These are phyloP conservation scores for Fragaria vesca DNA, from an alignment of 306 rosid genomes.

Conservation along the genomic window DNA sequence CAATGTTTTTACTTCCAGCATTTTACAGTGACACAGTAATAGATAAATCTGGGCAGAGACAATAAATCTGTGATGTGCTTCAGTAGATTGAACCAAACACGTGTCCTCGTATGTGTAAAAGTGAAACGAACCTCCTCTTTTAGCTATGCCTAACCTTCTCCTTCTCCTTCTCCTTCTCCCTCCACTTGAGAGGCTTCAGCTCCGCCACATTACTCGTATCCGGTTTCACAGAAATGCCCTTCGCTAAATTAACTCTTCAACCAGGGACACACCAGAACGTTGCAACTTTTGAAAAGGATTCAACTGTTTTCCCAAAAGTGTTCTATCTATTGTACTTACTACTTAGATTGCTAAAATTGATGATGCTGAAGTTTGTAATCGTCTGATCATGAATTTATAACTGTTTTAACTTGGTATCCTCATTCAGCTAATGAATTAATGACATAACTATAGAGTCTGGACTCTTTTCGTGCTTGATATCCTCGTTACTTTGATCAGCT, in stretches of 20 bases:
- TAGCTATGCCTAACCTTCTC: neutral
- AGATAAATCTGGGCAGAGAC: neutral
- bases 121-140: neutral
- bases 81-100: neutral
- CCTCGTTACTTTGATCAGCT: too few relatives aligned
- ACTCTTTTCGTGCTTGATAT: too few relatives aligned
- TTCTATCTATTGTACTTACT: too few relatives aligned
- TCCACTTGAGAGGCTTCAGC: slow-evolving; percentile 1
- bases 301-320: neutral
- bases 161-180: slow-evolving; percentile 1
- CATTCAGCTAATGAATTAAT: too few relatives aligned
- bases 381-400: too few relatives aligned
- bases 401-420: too few relatives aligned
- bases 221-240: neutral
- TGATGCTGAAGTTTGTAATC: too few relatives aligned
- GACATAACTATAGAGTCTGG: too few relatives aligned
- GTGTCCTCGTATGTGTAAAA: neutral
- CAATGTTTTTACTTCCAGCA: neutral
- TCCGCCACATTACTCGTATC: neutral
- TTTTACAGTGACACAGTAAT: neutral
- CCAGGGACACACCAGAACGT: too few relatives aligned
- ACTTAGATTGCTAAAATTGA: too few relatives aligned
- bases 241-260: neutral
- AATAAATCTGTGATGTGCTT: neutral
- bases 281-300: neutral